Base-by-base conservation (phyloP, 139 green algal genomes). In the Tetraselmis chui region DNA sequence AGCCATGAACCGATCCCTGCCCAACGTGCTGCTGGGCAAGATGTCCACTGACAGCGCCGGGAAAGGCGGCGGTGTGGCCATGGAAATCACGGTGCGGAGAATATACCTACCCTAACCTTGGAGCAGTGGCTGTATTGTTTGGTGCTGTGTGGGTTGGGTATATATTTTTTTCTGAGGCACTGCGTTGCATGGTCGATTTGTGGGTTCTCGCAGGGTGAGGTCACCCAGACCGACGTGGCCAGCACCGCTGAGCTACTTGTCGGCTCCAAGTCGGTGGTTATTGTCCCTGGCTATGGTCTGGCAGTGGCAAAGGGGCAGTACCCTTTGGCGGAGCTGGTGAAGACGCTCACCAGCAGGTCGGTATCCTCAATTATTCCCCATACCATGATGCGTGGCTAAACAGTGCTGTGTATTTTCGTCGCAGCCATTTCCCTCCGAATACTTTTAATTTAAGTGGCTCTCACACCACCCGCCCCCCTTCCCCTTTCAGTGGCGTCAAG, bases 241-340 rank as follows among this genome's bases (percentile, higher is more conserved):
- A 67, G 45, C 45, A 67, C 45, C 45, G 45, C 45, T 18, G 45
- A 67, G 5, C 45, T 67, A 18, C 45, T 67, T 5, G 18, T 18
- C 18, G 45, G 11, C 45, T 67, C 45, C 45, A 67, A 67, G 45
- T 59, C 32, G 29, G 91, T 98, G 32, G 87, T 98, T 31, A 95
- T 98, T 32, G 93, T 97, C 80, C 94, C 94, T 23, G 92, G 94
- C 11, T 98, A 98, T 82, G 94, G 94, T 32, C 86, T 98, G 75
- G 94, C 94, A 1, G 94, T 97, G 22, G 93, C 94, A 28, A 90
- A 89, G 25, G 94, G 92, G 18, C 94, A 97, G 89, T 91, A 96
- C 83, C 84, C 86, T 5, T 87, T 96, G 58, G 88, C 92, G 0
- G 90, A 94, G 77, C 88, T 96, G 83, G 83, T 87, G 76, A 90